These are phyloP conservation scores for Talaromyces verruculosus DNA, from an alignment of 2,329 filamentous ascomycete genomes.

Conservation along the genomic window DNA sequence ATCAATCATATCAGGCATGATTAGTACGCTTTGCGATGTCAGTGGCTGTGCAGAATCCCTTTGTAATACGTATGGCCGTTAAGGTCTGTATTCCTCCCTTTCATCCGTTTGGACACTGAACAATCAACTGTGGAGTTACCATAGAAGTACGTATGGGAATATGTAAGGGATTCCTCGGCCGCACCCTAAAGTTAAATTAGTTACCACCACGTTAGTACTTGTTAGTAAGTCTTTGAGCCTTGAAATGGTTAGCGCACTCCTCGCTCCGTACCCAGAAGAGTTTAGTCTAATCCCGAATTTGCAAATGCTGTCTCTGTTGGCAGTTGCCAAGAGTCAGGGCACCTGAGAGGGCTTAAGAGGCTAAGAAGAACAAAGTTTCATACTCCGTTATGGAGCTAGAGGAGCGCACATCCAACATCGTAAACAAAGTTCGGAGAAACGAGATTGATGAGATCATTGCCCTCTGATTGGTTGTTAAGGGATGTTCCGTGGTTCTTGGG, in stretches of 20 bases:
- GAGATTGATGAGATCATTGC: slow-evolving; percentile 5
- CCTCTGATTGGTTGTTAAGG: background rate
- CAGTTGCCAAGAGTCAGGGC: background rate
- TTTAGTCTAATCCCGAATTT: background rate
- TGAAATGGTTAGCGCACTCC: background rate
- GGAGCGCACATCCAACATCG: background rate
- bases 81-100: background rate
- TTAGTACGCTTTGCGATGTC: background rate
- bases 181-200: background rate
- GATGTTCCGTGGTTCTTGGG: background rate
- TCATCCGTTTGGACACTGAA: background rate
- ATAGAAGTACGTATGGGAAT: background rate
- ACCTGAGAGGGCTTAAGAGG: background rate
- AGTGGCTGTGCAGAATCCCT: background rate
- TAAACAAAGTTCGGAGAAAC: slow-evolving; percentile 11
- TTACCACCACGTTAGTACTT: background rate
- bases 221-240: background rate
- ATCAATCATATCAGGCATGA: background rate
- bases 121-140: background rate
- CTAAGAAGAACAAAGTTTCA: background rate
- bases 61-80: background rate
- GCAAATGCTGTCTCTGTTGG: background rate
- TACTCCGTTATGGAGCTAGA: background rate
- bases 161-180: background rate
- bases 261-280: background rate